Percentiles rank a stretch among this genome's conserved stretches.
Conservation (phyloP, 2,329 filamentous ascomycete genomes). For the Ustilaginoidea virens region DNA sequence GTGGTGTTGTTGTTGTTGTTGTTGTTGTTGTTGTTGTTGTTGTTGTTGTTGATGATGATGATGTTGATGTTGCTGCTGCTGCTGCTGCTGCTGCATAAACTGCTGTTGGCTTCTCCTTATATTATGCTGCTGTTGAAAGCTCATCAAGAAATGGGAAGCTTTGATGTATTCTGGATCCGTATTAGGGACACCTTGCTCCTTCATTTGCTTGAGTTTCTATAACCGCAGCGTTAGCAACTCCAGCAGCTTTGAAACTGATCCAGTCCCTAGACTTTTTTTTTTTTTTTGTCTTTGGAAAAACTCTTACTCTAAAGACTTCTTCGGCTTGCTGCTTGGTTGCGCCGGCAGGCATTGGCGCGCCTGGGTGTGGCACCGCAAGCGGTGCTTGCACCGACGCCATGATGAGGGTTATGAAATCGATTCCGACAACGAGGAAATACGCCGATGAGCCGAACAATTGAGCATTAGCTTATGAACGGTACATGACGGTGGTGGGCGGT, state of each 20-base stretch:
- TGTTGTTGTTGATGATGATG: slow-evolving; percentile 22
- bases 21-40: slow-evolving; percentile 38
- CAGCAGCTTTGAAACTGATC: too few relatives aligned
- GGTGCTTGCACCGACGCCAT: slow-evolving; percentile 74
- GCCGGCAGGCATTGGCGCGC: slow-evolving; percentile 45
- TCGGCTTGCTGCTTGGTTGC: slow-evolving; percentile 66
- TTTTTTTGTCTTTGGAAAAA: too few relatives aligned
- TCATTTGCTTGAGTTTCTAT: slow-evolving; percentile 83
- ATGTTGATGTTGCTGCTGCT: slow-evolving; percentile 29
- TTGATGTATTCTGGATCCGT: slow-evolving; percentile 82
- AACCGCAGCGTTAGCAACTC: slow-evolving; percentile 1
- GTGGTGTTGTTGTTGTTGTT: slow-evolving; percentile 25
- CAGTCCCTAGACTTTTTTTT: too few relatives aligned
- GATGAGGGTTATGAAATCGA: slow-evolving; percentile 15
- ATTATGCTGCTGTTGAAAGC: slow-evolving; percentile 51
- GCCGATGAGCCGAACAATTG: slow-evolving; percentile 10
- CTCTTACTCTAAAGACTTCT: slow-evolving; percentile 51
- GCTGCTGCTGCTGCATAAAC: slow-evolving; percentile 22
- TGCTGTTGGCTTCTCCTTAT: slow-evolving; percentile 33
- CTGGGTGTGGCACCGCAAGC: slow-evolving; percentile 51
- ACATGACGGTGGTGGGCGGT: slow-evolving; percentile 22
- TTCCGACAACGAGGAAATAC: slow-evolving; percentile 8
- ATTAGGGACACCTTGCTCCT: slow-evolving; percentile 62
- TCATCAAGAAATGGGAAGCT: slow-evolving; percentile 57
- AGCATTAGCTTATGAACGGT: slow-evolving; percentile 15